Evolutionary conservation across 176 grass and related monocot genomes (phyloP).

Genomic region (Zea luxurians): DNA sequence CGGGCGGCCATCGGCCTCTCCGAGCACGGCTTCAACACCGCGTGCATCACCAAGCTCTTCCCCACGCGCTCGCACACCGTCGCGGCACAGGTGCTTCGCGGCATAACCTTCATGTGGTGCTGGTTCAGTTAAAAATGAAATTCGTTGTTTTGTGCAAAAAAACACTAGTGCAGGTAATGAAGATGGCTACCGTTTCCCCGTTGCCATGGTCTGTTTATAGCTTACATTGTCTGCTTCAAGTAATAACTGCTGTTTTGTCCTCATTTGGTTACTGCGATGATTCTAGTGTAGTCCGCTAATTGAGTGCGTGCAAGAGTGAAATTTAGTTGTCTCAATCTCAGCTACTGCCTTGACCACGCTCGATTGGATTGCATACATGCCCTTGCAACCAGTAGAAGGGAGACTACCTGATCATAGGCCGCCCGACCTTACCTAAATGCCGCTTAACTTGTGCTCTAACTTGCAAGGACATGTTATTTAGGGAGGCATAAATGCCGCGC

Average conservation of each 20-base stretch:
- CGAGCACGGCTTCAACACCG: conserved; percentile 95
- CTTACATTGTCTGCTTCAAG: background rate
- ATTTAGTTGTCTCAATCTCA: background rate
- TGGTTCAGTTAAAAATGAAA: background rate
- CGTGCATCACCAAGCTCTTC: conserved; percentile 98
- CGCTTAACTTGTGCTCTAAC: conserved; percentile 19
- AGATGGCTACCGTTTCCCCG: background rate
- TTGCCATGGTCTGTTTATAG: background rate
- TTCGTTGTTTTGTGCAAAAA: background rate
- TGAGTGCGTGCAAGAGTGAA: background rate
- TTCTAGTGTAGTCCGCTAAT: background rate
- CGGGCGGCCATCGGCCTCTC: conserved; percentile 92
- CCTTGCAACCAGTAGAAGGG: background rate
- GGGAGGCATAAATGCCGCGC: conserved; percentile 97
- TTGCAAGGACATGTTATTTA: conserved; percentile 23
- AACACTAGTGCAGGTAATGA: background rate
- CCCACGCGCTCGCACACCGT: conserved; percentile 94
- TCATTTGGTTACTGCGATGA: background rate
- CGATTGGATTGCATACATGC: background rate
- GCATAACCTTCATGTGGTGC: background rate
- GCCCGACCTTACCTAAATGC: no score
- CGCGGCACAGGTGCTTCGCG: conserved; percentile 68
- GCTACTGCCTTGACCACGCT: background rate
- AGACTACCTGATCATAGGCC: background rate
- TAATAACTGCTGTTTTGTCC: background rate